A percentile compares a stretch with the other conserved stretches of the same genome.
phyloP scores from a whole-genome alignment of 495 filamentous ascomycete species.

The Amphirosellinia nigrospora region DNA sequence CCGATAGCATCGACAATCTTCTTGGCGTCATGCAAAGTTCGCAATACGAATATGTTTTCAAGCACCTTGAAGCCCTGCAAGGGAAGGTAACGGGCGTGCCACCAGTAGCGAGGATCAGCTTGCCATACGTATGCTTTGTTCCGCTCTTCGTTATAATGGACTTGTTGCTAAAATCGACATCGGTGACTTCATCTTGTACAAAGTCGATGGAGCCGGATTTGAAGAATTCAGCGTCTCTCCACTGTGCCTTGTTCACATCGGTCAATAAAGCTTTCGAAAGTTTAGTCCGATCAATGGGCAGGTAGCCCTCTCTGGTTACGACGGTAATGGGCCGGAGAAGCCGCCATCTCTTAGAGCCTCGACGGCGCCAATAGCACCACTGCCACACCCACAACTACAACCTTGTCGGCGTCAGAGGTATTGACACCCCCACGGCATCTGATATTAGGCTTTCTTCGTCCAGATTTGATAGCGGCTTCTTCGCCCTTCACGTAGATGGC shows the following conservation, averaged over 20 bases:
- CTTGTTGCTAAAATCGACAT: slow-evolving; percentile 76
- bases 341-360: slow-evolving; percentile 82
- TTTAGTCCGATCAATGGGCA: slow-evolving; percentile 92
- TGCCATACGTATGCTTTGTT: slow-evolving; percentile 75
- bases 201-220: slow-evolving; percentile 74
- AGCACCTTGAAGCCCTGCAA: slow-evolving; percentile 86
- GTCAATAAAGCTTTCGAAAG: slow-evolving; percentile 91
- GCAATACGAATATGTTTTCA: slow-evolving; percentile 82
- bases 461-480: slow-evolving; percentile 78
- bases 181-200: slow-evolving; percentile 75
- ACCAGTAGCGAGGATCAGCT: slow-evolving; percentile 88
- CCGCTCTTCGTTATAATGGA: slow-evolving; percentile 75
- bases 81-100: slow-evolving; percentile 80
- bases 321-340: slow-evolving; percentile 83
- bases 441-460: slow-evolving; percentile 71
- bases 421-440: slow-evolving; percentile 62
- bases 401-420: slow-evolving; percentile 66
- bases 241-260: slow-evolving; percentile 78
- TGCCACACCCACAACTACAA: slow-evolving; percentile 90
- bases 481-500: slow-evolving; percentile 85
- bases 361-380: slow-evolving; percentile 77
- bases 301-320: slow-evolving; percentile 81
- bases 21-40: slow-evolving; percentile 75
- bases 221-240: slow-evolving; percentile 78
- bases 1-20: slow-evolving; percentile 77